Base-by-base conservation (phyloP, 192 early-diverging fungal species). In the Oehlia diaphana region DNA sequence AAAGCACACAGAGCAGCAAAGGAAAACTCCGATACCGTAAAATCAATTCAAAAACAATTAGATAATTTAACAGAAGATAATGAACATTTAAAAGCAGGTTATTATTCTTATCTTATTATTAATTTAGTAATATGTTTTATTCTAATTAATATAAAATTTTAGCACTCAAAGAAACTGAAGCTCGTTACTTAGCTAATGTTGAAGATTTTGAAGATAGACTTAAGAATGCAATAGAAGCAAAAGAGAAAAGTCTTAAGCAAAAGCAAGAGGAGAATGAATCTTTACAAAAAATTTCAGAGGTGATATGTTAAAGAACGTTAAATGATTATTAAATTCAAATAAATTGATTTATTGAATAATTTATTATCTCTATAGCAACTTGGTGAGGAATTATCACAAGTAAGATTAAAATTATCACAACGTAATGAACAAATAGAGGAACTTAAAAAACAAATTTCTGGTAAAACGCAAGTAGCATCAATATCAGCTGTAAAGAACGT, bases 181-280 rank as follows among this genome's bases (percentile, higher is more conserved):
- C 75, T 28, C 78, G 39, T 26, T 53, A 77, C 65, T 23, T 26
- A 47, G 35, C 61, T 23, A 65, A 26, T 35, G 42, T 77, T n/a
- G 21, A 66, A 81, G 73, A 86, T 76, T 76, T 62, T 82, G 66
- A 83, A 74, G 72, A 83, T 76, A 23, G 81, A 35, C 76, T 86
- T 0, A 74, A 75, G 6, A 82, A 83, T 39, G 81, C 83, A 35
- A 84, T 83, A 23, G 83, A 84, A 42, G 35, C 80, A 47, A 81
- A 79, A 67, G 79, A 86, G n/a, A 82, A 83, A 23, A 79, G 62
- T 37, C 77, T 80, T 21, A 75, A 76, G 23, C 81, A 86, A 76
- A 85, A 88, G 42, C 85, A 88, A 62, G 83, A 89, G 66, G 85
- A 89, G 63, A 86, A 82, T 74, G 82, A 84, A 14, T 82, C 80